phyloP scores from a whole-genome alignment of 768 basidiomycete genomes.

The Leccinum broughii region DNA sequence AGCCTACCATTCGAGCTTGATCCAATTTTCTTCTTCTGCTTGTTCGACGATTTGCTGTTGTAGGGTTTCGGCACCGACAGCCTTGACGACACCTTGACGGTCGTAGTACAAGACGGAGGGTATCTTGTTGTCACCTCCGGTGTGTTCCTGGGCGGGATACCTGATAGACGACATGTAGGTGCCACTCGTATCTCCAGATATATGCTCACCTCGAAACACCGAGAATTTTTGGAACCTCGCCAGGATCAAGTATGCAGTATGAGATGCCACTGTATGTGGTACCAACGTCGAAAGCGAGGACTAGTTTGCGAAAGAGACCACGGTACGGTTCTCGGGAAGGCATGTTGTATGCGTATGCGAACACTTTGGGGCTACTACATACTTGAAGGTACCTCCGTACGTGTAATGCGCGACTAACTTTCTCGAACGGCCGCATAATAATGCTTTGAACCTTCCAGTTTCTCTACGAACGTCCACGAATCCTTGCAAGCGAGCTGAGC shows the following conservation, averaged over 20 bases:
- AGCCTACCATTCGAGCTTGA: slow-evolving; percentile 43
- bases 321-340: slow-evolving; percentile 31
- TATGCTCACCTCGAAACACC: slow-evolving; percentile 27
- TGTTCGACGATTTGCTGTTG: slow-evolving; percentile 36
- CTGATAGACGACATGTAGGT: slow-evolving; percentile 23
- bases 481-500: too few relatives aligned
- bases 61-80: slow-evolving; percentile 45
- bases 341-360: slow-evolving; percentile 22
- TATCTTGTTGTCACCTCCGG: slow-evolving; percentile 48
- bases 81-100: slow-evolving; percentile 37
- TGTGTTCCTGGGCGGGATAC: slow-evolving; percentile 47
- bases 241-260: slow-evolving; percentile 38
- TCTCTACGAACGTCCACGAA: too few relatives aligned
- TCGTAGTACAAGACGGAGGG: slow-evolving; percentile 52
- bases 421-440: too few relatives aligned
- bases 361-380: too few relatives aligned
- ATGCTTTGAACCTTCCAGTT: too few relatives aligned
- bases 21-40: slow-evolving; percentile 40
- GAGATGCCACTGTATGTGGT: slow-evolving; percentile 36
- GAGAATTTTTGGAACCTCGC: slow-evolving; percentile 31
- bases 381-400: too few relatives aligned
- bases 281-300: slow-evolving; percentile 36
- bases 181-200: not conserved
- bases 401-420: too few relatives aligned
- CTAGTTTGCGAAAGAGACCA: slow-evolving; percentile 41